Evolutionary conservation across 1,284 basidiomycete genomes (phyloP), one percentile per base, ranked within the genome.

Genomic region (Ganoderma multipileum): DNA sequence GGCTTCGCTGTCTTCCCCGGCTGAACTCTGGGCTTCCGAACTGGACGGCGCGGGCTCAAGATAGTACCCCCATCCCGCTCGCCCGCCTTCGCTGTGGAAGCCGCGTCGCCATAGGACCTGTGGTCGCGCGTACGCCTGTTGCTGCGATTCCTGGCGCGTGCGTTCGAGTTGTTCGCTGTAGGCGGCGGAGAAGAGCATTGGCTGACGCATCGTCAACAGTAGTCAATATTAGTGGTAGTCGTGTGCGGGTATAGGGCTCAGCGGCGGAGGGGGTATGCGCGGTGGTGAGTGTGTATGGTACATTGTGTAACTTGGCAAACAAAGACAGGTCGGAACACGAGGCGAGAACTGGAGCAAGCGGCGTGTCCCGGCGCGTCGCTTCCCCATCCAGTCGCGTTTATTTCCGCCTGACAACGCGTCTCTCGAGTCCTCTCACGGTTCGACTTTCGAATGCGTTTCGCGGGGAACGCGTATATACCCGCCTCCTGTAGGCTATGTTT

Each of bases 141-240:
- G 64, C 26, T 44, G 58, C 50, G 71, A 65, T 58, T 72, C 61
- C 36, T 61, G 68, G 23, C 67, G 67, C 38, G 72, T 70, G 63
- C 67, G 61, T 41, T 72, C 69, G 66, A 71, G 65, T 23, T 64
- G 68, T 38, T 68, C 69, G 66, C 66, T 68, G 60, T 69, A 66
- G 26, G 72, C 72, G n/a, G 72, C 72, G 65, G 72, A 73, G 65
- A 73, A 73, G 62, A 73, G 58, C 39, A 73, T 36, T 14, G 69
- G 68, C 36, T 64, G 65, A 50, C 61, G 59, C 66, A 61, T 69
- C 41, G 67, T 61, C 38, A 33, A 60, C 28, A 57, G 58, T 28
- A 64, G 64, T 71, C 63, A 55, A 9, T 47, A 47, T 47, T 23
- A 47, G 62, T 33, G 28, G 61, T 41, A 52, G 64, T 41, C n/a